Evolutionary conservation across 108 stramenopile genomes (phyloP), one percentile per base, ranked within the genome.

Genomic region (Aureococcus anophagefferens): DNA sequence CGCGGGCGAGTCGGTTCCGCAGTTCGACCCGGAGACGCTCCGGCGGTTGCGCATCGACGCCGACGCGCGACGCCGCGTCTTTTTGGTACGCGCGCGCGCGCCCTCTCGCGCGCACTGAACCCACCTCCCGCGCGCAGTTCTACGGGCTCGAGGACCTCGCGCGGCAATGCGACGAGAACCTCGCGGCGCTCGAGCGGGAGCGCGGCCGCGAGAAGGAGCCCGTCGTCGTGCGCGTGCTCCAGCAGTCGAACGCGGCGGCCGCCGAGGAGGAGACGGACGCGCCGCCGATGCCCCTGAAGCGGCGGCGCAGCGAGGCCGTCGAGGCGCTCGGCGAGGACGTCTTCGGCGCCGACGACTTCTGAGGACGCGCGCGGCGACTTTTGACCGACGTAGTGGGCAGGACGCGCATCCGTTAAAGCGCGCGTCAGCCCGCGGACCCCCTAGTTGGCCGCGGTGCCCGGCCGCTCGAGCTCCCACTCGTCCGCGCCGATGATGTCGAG

Each of bases 401-500:
- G n/a, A n/a, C n/a, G n/a, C n/a, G n/a, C n/a, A n/a, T n/a, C n/a
- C n/a, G n/a, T n/a, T n/a, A n/a, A n/a, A n/a, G n/a, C n/a, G n/a
- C n/a, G n/a, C n/a, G n/a, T n/a, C n/a, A n/a, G n/a, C n/a, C n/a
- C n/a, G n/a, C n/a, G n/a, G n/a, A n/a, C n/a, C n/a, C n/a, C n/a
- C n/a, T n/a, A n/a, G n/a, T n/a, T n/a, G n/a, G 40, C 40, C 9
- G 51, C 51, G 21, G 51, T 59, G 7, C 51, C 51, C 7, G 51
- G 51, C 51, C 51, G 14, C 51, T 59, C 51, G 21, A 9, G 17
- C 21, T 59, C 51, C 51, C 51, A 59, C 21, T 3, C 51, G 51
- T 18, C 51, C 21, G 51, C 51, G 51, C 25, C 51, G 51, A 65
- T 15, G 34, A 73, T 51, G 45, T 62, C 40, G 30, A 70, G 51